Percentiles rank a stretch among this genome's conserved stretches.
Evolutionary conservation across 208 protist genomes (phyloP).

Genomic region (Leishmania arabica): DNA sequence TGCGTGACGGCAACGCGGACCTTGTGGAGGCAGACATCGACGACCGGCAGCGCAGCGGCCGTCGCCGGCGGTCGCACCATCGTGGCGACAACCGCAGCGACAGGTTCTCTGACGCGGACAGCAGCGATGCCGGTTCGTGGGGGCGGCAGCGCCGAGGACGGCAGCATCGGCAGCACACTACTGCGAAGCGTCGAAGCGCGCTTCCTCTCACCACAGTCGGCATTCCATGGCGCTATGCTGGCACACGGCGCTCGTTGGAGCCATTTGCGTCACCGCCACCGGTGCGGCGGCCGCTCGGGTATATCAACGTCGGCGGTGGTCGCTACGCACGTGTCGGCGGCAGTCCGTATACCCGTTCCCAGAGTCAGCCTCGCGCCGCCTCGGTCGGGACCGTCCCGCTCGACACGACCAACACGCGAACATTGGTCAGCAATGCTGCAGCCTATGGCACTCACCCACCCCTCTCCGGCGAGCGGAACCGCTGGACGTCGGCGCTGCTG

Average conservation of each 20-base stretch:
- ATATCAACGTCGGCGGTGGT: conserved; percentile 61
- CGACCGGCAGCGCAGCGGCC: background rate
- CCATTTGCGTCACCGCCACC: conserved; percentile 37
- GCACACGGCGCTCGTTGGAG: conserved; percentile 11
- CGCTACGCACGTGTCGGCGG: conserved; percentile 37
- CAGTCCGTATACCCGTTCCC: conserved; percentile 33
- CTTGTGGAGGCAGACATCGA: background rate
- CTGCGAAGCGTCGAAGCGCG: conserved; percentile 2
- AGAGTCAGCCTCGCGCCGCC: background rate
- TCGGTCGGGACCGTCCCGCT: conserved; percentile 22
- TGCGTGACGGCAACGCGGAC: conserved; percentile 12
- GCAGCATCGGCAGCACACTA: background rate
- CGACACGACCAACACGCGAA: conserved; percentile 10
- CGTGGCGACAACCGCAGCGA: background rate
- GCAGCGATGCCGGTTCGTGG: conserved; percentile 3
- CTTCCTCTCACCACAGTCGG: conserved; percentile 29
- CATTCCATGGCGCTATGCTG: conserved; percentile 62
- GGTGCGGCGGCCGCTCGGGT: conserved; percentile 62
- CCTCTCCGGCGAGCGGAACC: background rate
- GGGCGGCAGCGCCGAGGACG: background rate
- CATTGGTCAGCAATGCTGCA: background rate
- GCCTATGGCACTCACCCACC: background rate
- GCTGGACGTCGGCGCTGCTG: conserved; percentile 8
- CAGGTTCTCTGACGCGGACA: background rate
- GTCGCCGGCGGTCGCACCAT: background rate